A percentile compares a stretch with the other conserved stretches of the same genome.
Conservation (phyloP, 2,329 filamentous ascomycete species). For the Dactylellina parvicollis region DNA sequence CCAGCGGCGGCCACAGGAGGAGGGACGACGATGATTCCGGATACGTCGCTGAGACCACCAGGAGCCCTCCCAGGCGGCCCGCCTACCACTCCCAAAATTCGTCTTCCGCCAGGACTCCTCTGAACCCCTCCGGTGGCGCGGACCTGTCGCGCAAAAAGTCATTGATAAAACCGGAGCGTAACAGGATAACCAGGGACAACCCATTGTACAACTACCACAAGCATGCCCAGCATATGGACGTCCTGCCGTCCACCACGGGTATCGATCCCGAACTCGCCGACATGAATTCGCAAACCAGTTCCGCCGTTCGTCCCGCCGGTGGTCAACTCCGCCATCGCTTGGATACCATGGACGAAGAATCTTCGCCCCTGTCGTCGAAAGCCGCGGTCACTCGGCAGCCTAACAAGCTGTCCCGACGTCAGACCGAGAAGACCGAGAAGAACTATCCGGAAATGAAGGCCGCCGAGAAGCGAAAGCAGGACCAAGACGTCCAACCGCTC, state of each 20-base stretch:
- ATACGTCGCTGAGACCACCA: conserved; percentile 49
- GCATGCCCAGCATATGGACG: conserved; percentile 88
- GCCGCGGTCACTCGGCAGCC: conserved; percentile 59
- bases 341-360: conserved; percentile 59
- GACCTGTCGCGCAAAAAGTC: conserved; percentile 80
- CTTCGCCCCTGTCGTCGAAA: conserved; percentile 56
- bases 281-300: conserved; percentile 69
- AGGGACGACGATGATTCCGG: conserved; percentile 41
- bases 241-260: conserved; percentile 88
- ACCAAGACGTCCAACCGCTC: conserved; percentile 75
- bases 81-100: conserved; percentile 43
- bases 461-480: conserved; percentile 60
- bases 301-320: conserved; percentile 62
- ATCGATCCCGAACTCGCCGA: conserved; percentile 88
- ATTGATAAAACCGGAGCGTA: conserved; percentile 86
- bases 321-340: conserved; percentile 62
- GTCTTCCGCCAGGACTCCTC: conserved; percentile 44
- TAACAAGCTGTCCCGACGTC: conserved; percentile 58
- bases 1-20: conserved; percentile 28
- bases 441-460: conserved; percentile 61
- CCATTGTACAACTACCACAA: conserved; percentile 96
- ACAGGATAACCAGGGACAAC: conserved; percentile 83
- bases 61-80: conserved; percentile 46
- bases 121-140: conserved; percentile 38
- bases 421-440: conserved; percentile 51